Base-by-base conservation (phyloP, 257 asterid genomes). In the Petunia secreta region DNA sequence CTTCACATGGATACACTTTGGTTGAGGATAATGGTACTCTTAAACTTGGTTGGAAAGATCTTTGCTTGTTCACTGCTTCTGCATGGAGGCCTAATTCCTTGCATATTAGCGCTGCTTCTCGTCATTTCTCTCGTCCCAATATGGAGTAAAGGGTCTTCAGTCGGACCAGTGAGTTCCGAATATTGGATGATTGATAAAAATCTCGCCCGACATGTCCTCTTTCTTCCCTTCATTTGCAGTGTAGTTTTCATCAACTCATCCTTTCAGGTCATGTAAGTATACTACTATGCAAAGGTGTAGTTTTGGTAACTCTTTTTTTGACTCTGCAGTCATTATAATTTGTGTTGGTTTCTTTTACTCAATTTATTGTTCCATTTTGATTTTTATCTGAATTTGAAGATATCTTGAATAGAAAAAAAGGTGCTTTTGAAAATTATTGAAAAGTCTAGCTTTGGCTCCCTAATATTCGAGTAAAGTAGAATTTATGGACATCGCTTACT, bases 11-110 rank as follows among this genome's bases (percentile, higher is more conserved):
- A 2, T 96, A 96, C 87, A 96, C 99, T 0, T 77, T 96, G 68
- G 97, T 94, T 38, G 99, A 96, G 91, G 99, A 96, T 79, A 91
- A 90, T 55, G 99, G 98, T 4, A 87, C 97, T 11, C 94, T 96
- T 63, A 96, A 95, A 75, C 97, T 95, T 54, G 99, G 99, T 3
- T 96, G 99, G 99, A 93, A 92, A 89, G 99, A 96, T 83, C 95
- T 96, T 48, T 96, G 98, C 89, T 88, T 94, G 92, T 94, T 96
- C 44, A 96, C 97, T 77, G 99, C 98, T 50, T 96, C 99, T 1
- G 99, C 98, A 2, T 96, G 99, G 99, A 90, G 87, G 79, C 98
- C 97, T 52, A 86, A 82, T 36, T 65, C 80, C 8, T 63, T 83
- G 38, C 80, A 84, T 52, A 40, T 67, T 60, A 41, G 59, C 4